Evolutionary conservation across 148 eudicot species (phyloP).

Genomic region (Fallopia convolvulus): DNA sequence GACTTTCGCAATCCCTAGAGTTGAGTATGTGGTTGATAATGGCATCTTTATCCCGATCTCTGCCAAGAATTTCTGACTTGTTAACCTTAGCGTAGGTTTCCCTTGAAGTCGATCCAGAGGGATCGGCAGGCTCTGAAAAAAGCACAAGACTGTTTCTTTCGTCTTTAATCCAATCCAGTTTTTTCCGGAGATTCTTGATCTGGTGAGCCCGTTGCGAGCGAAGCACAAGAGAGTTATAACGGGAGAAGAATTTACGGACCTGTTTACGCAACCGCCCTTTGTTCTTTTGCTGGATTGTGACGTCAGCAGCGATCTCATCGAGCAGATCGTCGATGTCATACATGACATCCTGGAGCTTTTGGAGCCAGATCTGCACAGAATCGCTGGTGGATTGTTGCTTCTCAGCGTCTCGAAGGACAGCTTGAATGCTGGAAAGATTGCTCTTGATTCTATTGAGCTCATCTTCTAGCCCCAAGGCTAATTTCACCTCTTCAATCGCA

Average conservation of each 20-base stretch:
- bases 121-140: not conserved
- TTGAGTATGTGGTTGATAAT: conserved; percentile 8
- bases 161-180: not conserved
- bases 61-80: conserved; percentile 14
- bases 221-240: not conserved
- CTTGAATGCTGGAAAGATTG: conserved; percentile 14
- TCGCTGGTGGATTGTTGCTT: conserved; percentile 2
- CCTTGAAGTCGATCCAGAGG: not conserved
- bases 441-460: conserved; percentile 14
- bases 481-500: not conserved
- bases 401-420: conserved; percentile 18
- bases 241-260: conserved; percentile 20
- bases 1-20: not conserved
- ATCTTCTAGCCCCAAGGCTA: not conserved
- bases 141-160: not conserved
- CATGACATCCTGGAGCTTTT: conserved; percentile 16
- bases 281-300: not conserved
- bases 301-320: conserved; percentile 7
- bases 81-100: not conserved
- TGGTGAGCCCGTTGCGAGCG: not conserved
- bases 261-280: not conserved
- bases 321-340: conserved; percentile 18
- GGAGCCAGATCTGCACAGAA: conserved; percentile 10
- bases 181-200: not conserved
- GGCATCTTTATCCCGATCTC: conserved; percentile 12